phyloP scores from a whole-genome alignment of 352 stramenopile species.

The Elongisporangium senticosum region DNA sequence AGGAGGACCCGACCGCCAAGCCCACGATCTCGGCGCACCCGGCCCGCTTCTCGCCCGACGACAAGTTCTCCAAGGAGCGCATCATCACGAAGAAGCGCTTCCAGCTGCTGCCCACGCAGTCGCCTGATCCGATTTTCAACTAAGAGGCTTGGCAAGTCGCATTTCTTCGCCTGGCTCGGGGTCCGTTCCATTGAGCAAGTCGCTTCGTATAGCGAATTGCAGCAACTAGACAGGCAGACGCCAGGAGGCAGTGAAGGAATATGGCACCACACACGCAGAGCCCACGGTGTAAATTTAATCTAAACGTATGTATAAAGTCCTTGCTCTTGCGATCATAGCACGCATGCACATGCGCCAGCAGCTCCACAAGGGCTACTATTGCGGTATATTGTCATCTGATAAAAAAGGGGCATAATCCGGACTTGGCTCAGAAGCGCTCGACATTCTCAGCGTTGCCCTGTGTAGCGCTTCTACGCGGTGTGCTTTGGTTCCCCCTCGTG shows the following conservation, averaged over 20 bases:
- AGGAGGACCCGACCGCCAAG: slow-evolving; percentile 90
- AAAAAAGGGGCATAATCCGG: too few relatives aligned
- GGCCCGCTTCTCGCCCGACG: slow-evolving; percentile 98
- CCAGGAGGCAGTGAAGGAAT: not conserved
- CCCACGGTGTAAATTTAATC: not conserved
- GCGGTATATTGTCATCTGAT: too few relatives aligned
- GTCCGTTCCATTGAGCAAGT: not conserved
- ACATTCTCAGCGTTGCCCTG: too few relatives aligned
- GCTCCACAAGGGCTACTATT: too few relatives aligned
- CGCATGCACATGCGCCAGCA: too few relatives aligned
- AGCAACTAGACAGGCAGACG: not conserved
- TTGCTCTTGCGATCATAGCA: too few relatives aligned
- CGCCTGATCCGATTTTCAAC: slow-evolving; percentile 81
- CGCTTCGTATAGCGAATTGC: not conserved
- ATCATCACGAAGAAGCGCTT: slow-evolving; percentile 99
- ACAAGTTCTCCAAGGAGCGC: slow-evolving; percentile 99
- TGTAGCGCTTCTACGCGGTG: too few relatives aligned
- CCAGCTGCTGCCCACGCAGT: slow-evolving; percentile 95
- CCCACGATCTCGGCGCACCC: slow-evolving; percentile 96
- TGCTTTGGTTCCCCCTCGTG: too few relatives aligned
- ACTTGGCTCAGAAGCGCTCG: too few relatives aligned
- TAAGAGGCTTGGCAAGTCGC: slow-evolving; percentile 28
- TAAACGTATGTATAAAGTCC: not conserved
- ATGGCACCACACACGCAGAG: not conserved
- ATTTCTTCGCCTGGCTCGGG: not conserved